Percentiles rank a stretch among this genome's conserved stretches.
Conservation (phyloP, 805 yeast species). For the Candida vaughaniae region DNA sequence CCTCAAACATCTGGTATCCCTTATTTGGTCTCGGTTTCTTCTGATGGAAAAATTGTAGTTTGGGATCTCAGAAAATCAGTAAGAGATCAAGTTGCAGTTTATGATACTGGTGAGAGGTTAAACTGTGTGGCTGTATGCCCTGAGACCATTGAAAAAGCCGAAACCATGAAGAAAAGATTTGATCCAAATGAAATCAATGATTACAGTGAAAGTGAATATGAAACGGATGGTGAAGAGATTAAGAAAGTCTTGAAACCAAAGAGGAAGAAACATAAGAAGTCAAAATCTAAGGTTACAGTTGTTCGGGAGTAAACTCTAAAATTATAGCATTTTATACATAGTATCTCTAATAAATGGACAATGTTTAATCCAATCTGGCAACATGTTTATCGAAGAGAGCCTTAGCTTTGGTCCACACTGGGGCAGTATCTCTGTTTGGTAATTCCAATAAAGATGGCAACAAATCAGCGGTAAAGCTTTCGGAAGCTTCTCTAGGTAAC, state of each 20-base stretch:
- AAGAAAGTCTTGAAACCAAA: slow-evolving; percentile 53
- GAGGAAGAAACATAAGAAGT: slow-evolving; percentile 37
- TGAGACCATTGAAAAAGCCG: slow-evolving; percentile 73
- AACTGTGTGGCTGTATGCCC: slow-evolving; percentile 79
- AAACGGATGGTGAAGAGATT: slow-evolving; percentile 69
- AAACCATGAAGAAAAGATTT: slow-evolving; percentile 62
- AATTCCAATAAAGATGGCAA: slow-evolving; percentile 85
- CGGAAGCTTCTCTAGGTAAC: slow-evolving; percentile 96
- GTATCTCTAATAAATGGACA: no score
- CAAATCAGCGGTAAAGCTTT: slow-evolving; percentile 81
- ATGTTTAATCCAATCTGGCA: slow-evolving; percentile 50
- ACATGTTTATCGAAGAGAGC: slow-evolving; percentile 81
- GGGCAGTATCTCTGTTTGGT: slow-evolving; percentile 76
- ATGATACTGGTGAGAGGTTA: slow-evolving; percentile 85
- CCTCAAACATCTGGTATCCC: slow-evolving; percentile 35
- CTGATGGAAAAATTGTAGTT: slow-evolving; percentile 90
- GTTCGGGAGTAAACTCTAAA: slow-evolving; percentile 51
- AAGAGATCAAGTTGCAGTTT: slow-evolving; percentile 84
- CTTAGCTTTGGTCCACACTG: slow-evolving; percentile 92
- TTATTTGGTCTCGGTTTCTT: slow-evolving; percentile 76
- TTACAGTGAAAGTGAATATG: slow-evolving; percentile 67
- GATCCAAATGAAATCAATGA: slow-evolving; percentile 26
- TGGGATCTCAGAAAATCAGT: slow-evolving; percentile 63
- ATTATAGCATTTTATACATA: no score
- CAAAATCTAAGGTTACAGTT: slow-evolving; percentile 42